Evolutionary conservation across 176 grass and related monocot genomes (phyloP), one percentile per base, ranked within the genome.

Genomic region (Juncus effusus): DNA sequence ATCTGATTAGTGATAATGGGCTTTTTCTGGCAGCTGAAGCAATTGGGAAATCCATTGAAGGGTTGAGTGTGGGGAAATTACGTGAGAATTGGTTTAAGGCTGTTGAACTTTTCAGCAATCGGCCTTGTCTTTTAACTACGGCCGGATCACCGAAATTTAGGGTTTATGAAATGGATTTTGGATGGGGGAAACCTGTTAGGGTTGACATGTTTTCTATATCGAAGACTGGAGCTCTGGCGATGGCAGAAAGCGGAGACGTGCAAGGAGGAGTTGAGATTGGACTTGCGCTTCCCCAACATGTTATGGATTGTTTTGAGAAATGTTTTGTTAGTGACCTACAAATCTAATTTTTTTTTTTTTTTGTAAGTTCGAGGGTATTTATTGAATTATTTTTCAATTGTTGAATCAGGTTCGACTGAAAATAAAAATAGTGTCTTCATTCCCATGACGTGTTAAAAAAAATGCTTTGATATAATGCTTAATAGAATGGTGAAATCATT

Each of bases 131-230:
- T 0, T 11, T 79, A 9, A 11, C 1, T 54, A 13, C 66, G 0
- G 81, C 61, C 0, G 36, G 66, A 8, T 89, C 81, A 1, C 12
- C 76, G 28, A 53, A 65, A 35, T 81, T 78, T 56, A 59, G 45
- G 42, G 77, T 74, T 36, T 84, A 81, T 65, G 74, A 78, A 41
- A 40, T 59, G 14, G 77, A 89, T 36, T 89, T 85, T 11, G 77
- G 86, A n/a, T 89, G 81, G 81, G 86, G 81, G 19, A 28, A 28
- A 28, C 19, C 19, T 28, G 19, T 28, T 28, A 28, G 19, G 19
- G 19, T 28, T 28, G 86, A 85, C 69, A 45, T 89, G 1, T 62
- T 58, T 7, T 51, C 86, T 4, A 58, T 58, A 40, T 40, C 10
- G 38, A 11, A 2, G 5, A 0, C 8, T 5, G 54, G 62, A 11